These are phyloP conservation scores for Suhomyces sp. DNA, from an alignment of 805 yeast genomes.

Conservation along the genomic window DNA sequence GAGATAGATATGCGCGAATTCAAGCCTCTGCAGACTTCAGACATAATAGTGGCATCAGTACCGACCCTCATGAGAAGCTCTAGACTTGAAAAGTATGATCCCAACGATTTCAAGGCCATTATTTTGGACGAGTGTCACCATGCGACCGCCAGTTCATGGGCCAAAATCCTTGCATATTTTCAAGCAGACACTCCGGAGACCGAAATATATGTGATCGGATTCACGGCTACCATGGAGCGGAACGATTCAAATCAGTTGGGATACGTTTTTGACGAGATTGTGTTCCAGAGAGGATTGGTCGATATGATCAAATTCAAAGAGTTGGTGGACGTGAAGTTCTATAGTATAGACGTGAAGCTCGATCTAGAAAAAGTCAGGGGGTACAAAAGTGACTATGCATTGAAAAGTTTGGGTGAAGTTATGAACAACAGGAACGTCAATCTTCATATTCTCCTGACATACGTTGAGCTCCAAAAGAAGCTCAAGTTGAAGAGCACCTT, in stretches of 20 bases:
- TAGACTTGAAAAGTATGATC: slow-evolving; percentile 53
- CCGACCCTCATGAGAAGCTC: slow-evolving; percentile 51
- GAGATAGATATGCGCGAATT: slow-evolving; percentile 67
- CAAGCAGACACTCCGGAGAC: slow-evolving; percentile 41
- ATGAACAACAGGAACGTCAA: slow-evolving; percentile 57
- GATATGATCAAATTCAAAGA: slow-evolving; percentile 69
- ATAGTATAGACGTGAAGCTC: slow-evolving; percentile 50
- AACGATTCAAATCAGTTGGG: slow-evolving; percentile 65
- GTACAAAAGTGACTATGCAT: slow-evolving; percentile 52
- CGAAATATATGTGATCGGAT: slow-evolving; percentile 65
- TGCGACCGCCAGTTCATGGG: slow-evolving; percentile 70
- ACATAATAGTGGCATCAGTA: slow-evolving; percentile 75
- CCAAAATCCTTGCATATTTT: slow-evolving; percentile 57
- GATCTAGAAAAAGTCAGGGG: slow-evolving; percentile 37
- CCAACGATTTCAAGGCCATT: slow-evolving; percentile 63
- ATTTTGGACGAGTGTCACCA: slow-evolving; percentile 94
- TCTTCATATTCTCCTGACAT: slow-evolving; percentile 54
- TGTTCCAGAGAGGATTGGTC: slow-evolving; percentile 60
- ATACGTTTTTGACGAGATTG: slow-evolving; percentile 66
- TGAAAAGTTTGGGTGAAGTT: slow-evolving; percentile 47
- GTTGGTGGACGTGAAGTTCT: slow-evolving; percentile 66
- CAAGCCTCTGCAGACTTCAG: slow-evolving; percentile 45
- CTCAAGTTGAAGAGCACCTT: slow-evolving; percentile 57
- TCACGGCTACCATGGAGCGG: slow-evolving; percentile 83
- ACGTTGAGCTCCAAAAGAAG: slow-evolving; percentile 33